Conservation (phyloP, 2,329 filamentous ascomycete genomes). For the Fusarium chuoi region DNA sequence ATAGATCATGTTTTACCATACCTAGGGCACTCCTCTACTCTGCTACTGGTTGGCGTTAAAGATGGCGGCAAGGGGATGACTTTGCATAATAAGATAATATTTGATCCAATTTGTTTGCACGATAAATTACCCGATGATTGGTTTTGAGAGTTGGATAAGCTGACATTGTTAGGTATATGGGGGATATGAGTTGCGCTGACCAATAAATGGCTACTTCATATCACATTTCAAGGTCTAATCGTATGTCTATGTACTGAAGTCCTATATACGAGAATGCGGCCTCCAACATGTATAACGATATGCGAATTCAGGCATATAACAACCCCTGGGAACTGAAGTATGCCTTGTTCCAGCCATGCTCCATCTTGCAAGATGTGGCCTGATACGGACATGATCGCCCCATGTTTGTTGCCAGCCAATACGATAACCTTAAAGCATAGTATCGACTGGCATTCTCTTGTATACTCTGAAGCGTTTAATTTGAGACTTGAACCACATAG, state of each 20-base stretch:
- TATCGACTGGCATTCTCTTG: not conserved
- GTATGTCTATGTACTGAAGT: not conserved
- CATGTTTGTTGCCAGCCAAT: not conserved
- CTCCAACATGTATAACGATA: not conserved
- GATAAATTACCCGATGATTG: not conserved
- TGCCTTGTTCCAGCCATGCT: not conserved
- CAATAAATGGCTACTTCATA: not conserved
- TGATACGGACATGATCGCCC: not conserved
- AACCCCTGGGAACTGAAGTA: not conserved
- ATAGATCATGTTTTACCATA: conserved; percentile 32
- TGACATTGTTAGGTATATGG: not conserved
- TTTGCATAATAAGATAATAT: conserved; percentile 18
- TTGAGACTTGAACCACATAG: not conserved
- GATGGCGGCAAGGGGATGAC: conserved; percentile 3
- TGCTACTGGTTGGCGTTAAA: conserved; percentile 27
- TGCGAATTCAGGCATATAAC: not conserved
- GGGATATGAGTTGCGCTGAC: not conserved
- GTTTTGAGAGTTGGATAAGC: not conserved
- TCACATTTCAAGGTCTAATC: not conserved
- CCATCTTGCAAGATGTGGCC: not conserved
- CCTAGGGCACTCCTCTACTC: conserved; percentile 3
- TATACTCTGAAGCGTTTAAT: not conserved
- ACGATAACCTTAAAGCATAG: not conserved
- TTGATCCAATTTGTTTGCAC: not conserved
- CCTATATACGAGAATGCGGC: not conserved